Conservation (phyloP, 495 filamentous ascomycete species). For the Astrothelium macrocarpum region DNA sequence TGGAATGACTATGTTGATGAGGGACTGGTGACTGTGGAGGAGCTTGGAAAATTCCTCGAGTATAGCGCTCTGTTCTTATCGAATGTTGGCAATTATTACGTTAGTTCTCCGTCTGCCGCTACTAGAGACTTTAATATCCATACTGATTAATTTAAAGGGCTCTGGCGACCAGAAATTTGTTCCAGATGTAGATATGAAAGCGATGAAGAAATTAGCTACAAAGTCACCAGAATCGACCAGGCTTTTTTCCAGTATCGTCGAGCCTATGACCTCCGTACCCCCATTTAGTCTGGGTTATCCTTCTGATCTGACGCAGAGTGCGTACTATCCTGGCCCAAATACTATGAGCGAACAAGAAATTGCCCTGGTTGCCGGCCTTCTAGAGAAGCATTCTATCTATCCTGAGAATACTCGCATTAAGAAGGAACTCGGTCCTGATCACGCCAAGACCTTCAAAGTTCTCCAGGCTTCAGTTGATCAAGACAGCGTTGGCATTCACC, state of each 20-base stretch:
- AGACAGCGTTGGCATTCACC: not conserved
- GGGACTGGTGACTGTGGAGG: slow-evolving; percentile 3
- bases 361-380: slow-evolving; percentile 11
- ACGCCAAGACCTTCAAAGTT: slow-evolving; percentile 16
- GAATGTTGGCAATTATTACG: slow-evolving; percentile 26
- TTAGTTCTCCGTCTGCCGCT: not conserved
- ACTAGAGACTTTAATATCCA: not conserved
- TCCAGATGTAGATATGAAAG: slow-evolving; percentile 17
- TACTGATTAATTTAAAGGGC: not conserved
- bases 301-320: slow-evolving; percentile 16
- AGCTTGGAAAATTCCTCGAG: slow-evolving; percentile 16
- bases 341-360: slow-evolving; percentile 23
- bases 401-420: slow-evolving; percentile 30
- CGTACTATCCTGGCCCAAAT: slow-evolving; percentile 27
- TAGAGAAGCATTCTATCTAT: slow-evolving; percentile 21
- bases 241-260: slow-evolving; percentile 14
- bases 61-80: slow-evolving; percentile 24
- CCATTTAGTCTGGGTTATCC: slow-evolving; percentile 25
- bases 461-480: slow-evolving; percentile 28
- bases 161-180: slow-evolving; percentile 30
- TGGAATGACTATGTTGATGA: slow-evolving; percentile 27
- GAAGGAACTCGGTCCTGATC: slow-evolving; percentile 9
- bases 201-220: slow-evolving; percentile 5
- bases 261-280: slow-evolving; percentile 1
- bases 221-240: not conserved